phyloP scores from a whole-genome alignment of 768 basidiomycete genomes.

The Tricholoma bakamatsutake region DNA sequence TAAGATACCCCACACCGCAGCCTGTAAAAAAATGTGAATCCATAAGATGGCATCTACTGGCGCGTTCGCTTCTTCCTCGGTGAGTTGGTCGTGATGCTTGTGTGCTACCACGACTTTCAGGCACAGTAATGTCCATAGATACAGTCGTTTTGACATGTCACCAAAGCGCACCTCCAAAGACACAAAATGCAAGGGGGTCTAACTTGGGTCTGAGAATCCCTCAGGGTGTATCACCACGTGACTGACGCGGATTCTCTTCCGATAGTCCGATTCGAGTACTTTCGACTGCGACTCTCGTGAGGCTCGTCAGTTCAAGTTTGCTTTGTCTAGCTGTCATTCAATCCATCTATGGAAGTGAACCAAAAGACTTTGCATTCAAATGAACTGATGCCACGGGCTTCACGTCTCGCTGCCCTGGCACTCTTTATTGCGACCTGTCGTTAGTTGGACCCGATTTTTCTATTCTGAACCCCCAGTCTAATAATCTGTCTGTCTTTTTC shows the following conservation, averaged over 20 bases:
- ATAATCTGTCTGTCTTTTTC: background rate
- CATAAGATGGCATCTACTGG: slow-evolving; percentile 76
- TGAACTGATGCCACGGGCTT: slow-evolving; percentile 27
- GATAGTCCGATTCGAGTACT: no score
- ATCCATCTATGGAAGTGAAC: background rate
- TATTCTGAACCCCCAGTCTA: background rate
- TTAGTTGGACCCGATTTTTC: slow-evolving; percentile 42
- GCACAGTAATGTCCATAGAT: slow-evolving; percentile 6
- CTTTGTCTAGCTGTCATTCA: no score
- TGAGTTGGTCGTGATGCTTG: slow-evolving; percentile 53
- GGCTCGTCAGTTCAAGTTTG: no score
- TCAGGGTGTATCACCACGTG: no score
- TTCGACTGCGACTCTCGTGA: no score
- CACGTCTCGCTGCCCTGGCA: slow-evolving; percentile 26
- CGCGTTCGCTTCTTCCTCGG: slow-evolving; percentile 56
- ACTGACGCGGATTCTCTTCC: no score
- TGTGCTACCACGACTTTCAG: slow-evolving; percentile 40
- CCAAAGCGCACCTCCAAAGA: background rate
- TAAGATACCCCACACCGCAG: slow-evolving; percentile 74
- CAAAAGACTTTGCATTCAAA: slow-evolving; percentile 2
- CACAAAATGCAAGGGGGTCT: no score
- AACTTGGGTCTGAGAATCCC: no score
- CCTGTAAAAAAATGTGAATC: slow-evolving; percentile 80
- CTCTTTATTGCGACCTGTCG: slow-evolving; percentile 35
- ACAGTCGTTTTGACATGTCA: background rate